Evolutionary conservation across 2,329 filamentous ascomycete species (phyloP).

Genomic region (Aureobasidium sp.): DNA sequence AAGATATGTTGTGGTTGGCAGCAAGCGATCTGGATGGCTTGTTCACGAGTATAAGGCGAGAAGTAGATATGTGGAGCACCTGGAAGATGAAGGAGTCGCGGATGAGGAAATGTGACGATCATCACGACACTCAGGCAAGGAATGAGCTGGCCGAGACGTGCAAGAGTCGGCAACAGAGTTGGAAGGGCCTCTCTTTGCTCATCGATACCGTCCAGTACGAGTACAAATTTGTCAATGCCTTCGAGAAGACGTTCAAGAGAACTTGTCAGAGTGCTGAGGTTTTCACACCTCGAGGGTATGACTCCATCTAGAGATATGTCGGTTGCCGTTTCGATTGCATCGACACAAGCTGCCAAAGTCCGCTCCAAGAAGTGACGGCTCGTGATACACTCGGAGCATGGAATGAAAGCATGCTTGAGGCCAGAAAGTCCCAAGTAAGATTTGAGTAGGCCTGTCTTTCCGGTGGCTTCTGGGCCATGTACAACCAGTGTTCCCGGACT

Average conservation of each 20-base stretch:
- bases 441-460: constrained; percentile 66
- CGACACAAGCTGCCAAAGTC: constrained; percentile 46
- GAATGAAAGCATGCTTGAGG: constrained; percentile 53
- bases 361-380: constrained; percentile 68
- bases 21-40: constrained; percentile 71
- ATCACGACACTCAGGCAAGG: constrained; percentile 69
- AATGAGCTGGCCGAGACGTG: constrained; percentile 72
- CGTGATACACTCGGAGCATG: constrained; percentile 68
- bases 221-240: constrained; percentile 54
- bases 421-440: constrained; percentile 48
- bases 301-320: not conserved
- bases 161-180: constrained; percentile 72
- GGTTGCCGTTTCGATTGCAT: constrained; percentile 21
- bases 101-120: constrained; percentile 62
- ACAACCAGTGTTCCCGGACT: constrained; percentile 67
- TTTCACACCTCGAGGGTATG: constrained; percentile 59
- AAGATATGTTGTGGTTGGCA: constrained; percentile 42
- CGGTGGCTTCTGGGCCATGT: constrained; percentile 78
- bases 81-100: constrained; percentile 59
- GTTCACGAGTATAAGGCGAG: constrained; percentile 69
- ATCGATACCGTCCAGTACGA: constrained; percentile 86
- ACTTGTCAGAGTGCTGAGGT: constrained; percentile 64
- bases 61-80: constrained; percentile 74
- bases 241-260: constrained; percentile 59
- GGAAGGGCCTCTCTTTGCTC: constrained; percentile 69